Conservation (phyloP, 345 rosid genomes). For the Hypericum perforatum region DNA sequence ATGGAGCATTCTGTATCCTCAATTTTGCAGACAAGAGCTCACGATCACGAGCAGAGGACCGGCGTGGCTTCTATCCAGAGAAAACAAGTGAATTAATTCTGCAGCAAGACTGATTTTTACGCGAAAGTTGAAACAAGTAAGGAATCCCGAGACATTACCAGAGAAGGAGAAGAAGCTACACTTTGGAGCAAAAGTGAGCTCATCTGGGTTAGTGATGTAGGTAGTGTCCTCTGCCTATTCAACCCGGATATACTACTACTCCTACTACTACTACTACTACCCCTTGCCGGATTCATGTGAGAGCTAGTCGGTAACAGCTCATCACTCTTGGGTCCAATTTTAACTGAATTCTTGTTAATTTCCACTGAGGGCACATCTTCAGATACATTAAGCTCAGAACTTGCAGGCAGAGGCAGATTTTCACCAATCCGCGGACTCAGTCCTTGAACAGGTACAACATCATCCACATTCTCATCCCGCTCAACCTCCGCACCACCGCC, state of each 20-base stretch:
- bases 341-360: constrained; percentile 3
- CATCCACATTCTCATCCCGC: constrained; percentile 6
- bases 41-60: constrained; percentile 47
- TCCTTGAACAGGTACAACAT: constrained; percentile 7
- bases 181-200: constrained; percentile 35
- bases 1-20: constrained; percentile 51
- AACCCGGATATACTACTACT: constrained; percentile 12
- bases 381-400: neutral
- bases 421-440: constrained; percentile 11
- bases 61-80: constrained; percentile 34
- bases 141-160: constrained; percentile 33
- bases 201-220: constrained; percentile 50
- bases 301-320: constrained; percentile 7
- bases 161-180: constrained; percentile 30
- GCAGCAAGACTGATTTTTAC: constrained; percentile 6
- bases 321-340: constrained; percentile 8
- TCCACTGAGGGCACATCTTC: constrained; percentile 15
- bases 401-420: constrained; percentile 11
- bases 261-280: too few species aligned
- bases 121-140: constrained; percentile 3
- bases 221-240: constrained; percentile 22
- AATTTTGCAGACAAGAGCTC: constrained; percentile 48
- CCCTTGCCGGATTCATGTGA: constrained; percentile 8
- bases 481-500: constrained; percentile 8
- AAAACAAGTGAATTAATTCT: constrained; percentile 11